These are phyloP conservation scores for Talaromyces sp. DNA, from an alignment of 2,329 filamentous ascomycete genomes.

Conservation along the genomic window DNA sequence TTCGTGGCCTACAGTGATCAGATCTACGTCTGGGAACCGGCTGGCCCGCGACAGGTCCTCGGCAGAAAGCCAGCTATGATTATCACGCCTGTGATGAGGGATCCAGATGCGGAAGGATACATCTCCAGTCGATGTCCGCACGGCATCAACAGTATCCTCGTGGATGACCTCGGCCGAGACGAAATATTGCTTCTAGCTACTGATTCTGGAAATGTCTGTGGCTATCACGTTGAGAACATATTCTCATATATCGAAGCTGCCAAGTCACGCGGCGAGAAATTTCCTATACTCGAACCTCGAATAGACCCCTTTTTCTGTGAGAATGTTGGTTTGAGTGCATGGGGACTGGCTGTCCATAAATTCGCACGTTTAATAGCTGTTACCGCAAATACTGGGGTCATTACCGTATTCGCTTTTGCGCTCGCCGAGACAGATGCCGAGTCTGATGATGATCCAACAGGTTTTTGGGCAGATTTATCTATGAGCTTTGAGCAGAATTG, in stretches of 20 bases:
- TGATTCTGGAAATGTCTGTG: conserved; percentile 72
- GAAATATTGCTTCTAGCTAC: conserved; percentile 67
- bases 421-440: conserved; percentile 40
- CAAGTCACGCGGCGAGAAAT: conserved; percentile 19
- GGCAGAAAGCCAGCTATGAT: conserved; percentile 39
- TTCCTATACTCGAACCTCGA: conserved; percentile 31
- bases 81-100: conserved; percentile 41
- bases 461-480: conserved; percentile 19
- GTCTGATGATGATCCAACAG: conserved; percentile 18
- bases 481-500: conserved; percentile 30
- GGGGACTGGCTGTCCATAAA: conserved; percentile 81
- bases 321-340: conserved; percentile 75
- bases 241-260: conserved; percentile 43
- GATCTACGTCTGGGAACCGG: conserved; percentile 46
- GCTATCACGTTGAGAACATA: conserved; percentile 61
- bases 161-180: conserved; percentile 65
- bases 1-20: conserved; percentile 42
- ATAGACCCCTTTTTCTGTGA: conserved; percentile 64
- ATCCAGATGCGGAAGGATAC: conserved; percentile 47
- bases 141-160: conserved; percentile 64
- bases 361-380: conserved; percentile 81
- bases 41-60: conserved; percentile 39
- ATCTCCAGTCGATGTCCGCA: conserved; percentile 55
- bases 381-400: conserved; percentile 66
- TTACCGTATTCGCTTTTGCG: conserved; percentile 60